Percentiles rank a stretch among this genome's conserved stretches.
These are phyloP conservation scores for Saussurea involucrata DNA, from an alignment of 129 eudicot species.

Conservation along the genomic window DNA sequence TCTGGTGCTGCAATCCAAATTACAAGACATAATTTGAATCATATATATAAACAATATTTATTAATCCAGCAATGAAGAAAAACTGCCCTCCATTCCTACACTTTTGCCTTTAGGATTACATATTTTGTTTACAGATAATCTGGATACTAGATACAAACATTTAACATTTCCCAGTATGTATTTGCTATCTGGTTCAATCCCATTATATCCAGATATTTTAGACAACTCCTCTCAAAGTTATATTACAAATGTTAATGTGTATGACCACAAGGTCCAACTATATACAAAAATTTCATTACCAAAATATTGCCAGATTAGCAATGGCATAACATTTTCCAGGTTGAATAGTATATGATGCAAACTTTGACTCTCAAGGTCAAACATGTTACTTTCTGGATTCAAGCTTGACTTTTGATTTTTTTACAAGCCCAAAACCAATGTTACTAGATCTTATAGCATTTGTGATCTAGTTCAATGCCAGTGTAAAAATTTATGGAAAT, in stretches of 20 bases:
- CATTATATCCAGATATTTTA: no score
- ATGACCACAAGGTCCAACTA: no score
- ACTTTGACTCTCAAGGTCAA: not conserved
- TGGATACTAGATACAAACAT: no score
- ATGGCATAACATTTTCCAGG: not conserved
- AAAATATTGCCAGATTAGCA: not conserved
- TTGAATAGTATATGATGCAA: not conserved
- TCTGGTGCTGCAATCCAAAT: not conserved
- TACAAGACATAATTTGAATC: not conserved
- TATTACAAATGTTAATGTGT: no score
- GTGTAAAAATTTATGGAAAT: not conserved
- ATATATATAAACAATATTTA: not conserved
- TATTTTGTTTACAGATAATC: no score
- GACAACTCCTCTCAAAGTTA: no score
- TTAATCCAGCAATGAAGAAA: not conserved
- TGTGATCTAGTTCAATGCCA: no score
- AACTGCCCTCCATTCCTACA: not conserved
- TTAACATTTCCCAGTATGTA: no score
- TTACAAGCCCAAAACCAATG: not conserved
- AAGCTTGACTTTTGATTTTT: not conserved
- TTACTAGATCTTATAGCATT: not conserved
- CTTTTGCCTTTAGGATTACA: not conserved
- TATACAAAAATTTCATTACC: no score
- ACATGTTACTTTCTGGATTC: not conserved
- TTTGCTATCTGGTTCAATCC: no score